Evolutionary conservation across 495 filamentous ascomycete genomes (phyloP), one percentile per base, ranked within the genome.

Genomic region (Cladorrhinum samala): DNA sequence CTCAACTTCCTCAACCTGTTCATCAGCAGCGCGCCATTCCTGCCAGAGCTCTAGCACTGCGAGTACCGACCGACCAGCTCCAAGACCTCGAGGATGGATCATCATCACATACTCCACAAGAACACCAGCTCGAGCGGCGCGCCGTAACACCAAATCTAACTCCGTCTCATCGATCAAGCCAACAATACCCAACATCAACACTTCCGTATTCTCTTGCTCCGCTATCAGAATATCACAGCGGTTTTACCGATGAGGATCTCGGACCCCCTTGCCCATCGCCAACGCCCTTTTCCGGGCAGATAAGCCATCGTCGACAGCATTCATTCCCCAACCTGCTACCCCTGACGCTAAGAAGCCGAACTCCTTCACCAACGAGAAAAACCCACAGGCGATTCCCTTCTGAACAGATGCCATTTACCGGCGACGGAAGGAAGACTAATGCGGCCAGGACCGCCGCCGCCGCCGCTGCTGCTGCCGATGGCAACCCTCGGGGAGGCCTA

Each of bases 391-490:
- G 60, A 18, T 27, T 49, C 57, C 17, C 52, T 16, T 69, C 65
- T 3, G 70, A 70, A 52, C 67, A 64, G 40, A 76, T 76, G 72
- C 66, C 70, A 2, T 61, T 69, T 39, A 76, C 72, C 49, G 72
- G 72, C 38, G 72, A 76, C 54, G 61, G 57, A 19, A 58, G 68
- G 55, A 46, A 52, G 11, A 52, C 30, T 36, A 41, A 55, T 48
- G 56, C 57, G 62, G 19, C 21, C 16, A 21, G 30, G 42, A 45
- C 49, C 11, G 68, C n/a, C n/a, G n/a, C n/a, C n/a, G n/a, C n/a
- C n/a, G n/a, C n/a, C n/a, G n/a, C n/a, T n/a, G n/a, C n/a, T n/a
- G n/a, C n/a, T n/a, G n/a, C n/a, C n/a, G n/a, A n/a, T n/a, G n/a
- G 63, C 33, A 68, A 65, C 41, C 57, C 68, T 6, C 51, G 52